Conservation (phyloP, 1,284 basidiomycete species). For the Cryptococcus deneoformans region DNA sequence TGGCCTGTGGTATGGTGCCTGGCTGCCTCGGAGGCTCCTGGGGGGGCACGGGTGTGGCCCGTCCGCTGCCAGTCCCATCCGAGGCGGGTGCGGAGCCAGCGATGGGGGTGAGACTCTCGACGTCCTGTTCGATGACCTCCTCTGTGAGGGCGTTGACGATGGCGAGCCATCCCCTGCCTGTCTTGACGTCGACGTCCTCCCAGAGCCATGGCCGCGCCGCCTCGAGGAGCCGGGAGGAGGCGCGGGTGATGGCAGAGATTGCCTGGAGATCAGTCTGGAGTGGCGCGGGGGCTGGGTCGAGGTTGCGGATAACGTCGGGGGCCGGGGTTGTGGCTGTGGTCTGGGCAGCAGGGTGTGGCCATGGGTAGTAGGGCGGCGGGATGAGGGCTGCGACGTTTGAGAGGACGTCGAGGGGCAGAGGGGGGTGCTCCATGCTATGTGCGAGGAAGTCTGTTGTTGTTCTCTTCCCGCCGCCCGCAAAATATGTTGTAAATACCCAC, state of each 20-base stretch:
- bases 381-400: conserved; percentile 35
- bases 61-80: conserved; percentile 1
- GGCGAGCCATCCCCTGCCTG: conserved; percentile 48
- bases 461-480: no score
- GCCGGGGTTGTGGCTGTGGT: no score
- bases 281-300: conserved; percentile 32
- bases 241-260: conserved; percentile 24
- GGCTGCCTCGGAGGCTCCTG: neutral
- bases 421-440: no score
- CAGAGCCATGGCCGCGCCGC: conserved; percentile 47
- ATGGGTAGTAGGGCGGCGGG: conserved; percentile 33
- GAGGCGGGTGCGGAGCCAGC: neutral
- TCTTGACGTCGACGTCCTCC: conserved; percentile 46
- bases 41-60: conserved; percentile 1
- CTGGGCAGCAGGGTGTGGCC: neutral
- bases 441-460: no score
- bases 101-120: neutral
- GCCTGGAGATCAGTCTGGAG: conserved; percentile 17
- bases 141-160: conserved; percentile 49
- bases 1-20: conserved; percentile 2
- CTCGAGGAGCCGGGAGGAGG: conserved; percentile 31
- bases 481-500: no score
- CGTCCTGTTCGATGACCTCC: conserved; percentile 34
- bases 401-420: conserved; percentile 38
- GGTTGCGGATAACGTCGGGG: conserved; percentile 15